Evolutionary conservation across 192 early-diverging fungal genomes (phyloP).

Genomic region (Spinellus fusiger): DNA sequence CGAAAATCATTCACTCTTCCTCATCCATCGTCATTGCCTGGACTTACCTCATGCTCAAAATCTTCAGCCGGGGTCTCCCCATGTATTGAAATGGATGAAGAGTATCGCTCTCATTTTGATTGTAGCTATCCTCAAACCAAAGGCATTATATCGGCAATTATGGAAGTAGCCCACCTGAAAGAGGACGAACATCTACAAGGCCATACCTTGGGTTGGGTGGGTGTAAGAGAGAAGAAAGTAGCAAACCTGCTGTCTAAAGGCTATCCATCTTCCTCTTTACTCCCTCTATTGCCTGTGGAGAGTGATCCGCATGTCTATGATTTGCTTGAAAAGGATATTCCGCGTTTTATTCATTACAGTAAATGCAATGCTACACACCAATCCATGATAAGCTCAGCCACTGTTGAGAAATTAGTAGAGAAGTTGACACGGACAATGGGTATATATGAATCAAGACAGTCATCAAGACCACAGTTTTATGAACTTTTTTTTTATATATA

Average conservation of each 20-base stretch:
- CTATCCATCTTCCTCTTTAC: not conserved
- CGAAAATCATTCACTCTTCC: slow-evolving; percentile 4
- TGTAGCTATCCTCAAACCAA: slow-evolving; percentile 3
- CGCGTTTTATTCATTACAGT: slow-evolving; percentile 34
- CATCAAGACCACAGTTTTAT: not conserved
- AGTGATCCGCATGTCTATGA: slow-evolving; percentile 40
- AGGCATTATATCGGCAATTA: slow-evolving; percentile 19
- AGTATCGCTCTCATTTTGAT: not conserved
- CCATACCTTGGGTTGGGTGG: slow-evolving; percentile 8
- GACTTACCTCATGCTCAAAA: not conserved
- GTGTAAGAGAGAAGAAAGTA: slow-evolving; percentile 2
- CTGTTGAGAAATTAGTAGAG: slow-evolving; percentile 48
- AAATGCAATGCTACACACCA: not conserved
- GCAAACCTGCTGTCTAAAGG: not conserved
- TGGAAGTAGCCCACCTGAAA: not conserved
- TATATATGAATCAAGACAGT: slow-evolving; percentile 11
- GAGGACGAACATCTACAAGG: not conserved
- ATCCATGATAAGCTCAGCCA: slow-evolving; percentile 36
- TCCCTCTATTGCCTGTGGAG: slow-evolving; percentile 32
- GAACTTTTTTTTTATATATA: slow-evolving; percentile 3
- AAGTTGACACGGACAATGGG: slow-evolving; percentile 48
- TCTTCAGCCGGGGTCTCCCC: not conserved
- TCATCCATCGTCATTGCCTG: not conserved
- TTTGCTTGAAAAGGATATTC: slow-evolving; percentile 19
- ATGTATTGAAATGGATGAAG: not conserved